Evolutionary conservation across 2,329 filamentous ascomycete genomes (phyloP), one percentile per base, ranked within the genome.

Genomic region (Talaromyces sp.): DNA sequence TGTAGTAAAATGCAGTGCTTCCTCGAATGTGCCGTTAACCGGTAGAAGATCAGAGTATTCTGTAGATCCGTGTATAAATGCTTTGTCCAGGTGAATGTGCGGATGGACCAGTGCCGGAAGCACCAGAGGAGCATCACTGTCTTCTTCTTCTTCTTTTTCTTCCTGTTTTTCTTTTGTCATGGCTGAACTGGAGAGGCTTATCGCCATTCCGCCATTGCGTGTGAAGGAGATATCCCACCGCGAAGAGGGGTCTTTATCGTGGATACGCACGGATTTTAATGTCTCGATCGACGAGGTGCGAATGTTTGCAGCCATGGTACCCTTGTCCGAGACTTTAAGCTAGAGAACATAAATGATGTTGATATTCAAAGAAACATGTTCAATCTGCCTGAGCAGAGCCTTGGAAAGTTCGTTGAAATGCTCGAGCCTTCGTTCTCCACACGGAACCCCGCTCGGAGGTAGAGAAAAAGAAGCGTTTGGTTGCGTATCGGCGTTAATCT

Each of bases 11-110:
- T 74, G 67, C 68, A 90, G 79, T 7, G 88, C 88, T 73, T 91
- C 88, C 0, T 76, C 69, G 70, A 91, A 90, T 35, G 83, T 80
- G 48, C 88, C 88, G 1, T 64, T 64, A 2, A 79, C 69, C 17
- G 88, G 85, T 43, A 83, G 79, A 14, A 89, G 77, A 65, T 88
- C 81, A 1, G 79, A 75, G 71, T 86, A 89, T 60, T 70, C 60
- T 9, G 67, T 63, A n/a, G 64, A 59, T 60, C 68, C 74, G 62
- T 77, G 70, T 12, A 79, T 65, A 63, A 74, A 77, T 29, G 74
- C 71, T 65, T 78, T 79, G 62, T 91, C 88, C 29, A 91, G 78
- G 68, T 91, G 88, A 56, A 91, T 83, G 65, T 91, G 88, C 8
- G 88, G 87, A 68, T 91, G 88, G 65, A 87, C 89, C 3, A 91